Percentiles rank a stretch among this genome's conserved stretches.
phyloP scores from a whole-genome alignment of 2,329 filamentous ascomycete genomes.

The Pseudogymnoascus sp. region DNA sequence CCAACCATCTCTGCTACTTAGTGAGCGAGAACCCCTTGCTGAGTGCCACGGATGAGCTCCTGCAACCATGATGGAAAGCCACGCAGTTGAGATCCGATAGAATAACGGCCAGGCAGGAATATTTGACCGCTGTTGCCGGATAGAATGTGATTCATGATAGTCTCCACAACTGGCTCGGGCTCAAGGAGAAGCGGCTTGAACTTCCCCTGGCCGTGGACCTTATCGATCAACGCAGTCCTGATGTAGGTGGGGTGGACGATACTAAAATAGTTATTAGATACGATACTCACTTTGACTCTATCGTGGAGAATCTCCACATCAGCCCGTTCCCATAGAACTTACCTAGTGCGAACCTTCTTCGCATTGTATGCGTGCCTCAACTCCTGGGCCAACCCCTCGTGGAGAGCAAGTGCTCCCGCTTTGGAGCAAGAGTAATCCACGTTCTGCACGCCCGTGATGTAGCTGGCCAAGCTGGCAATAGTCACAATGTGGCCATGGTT shows the following conservation, averaged over 20 bases:
- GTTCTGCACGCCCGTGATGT: slow-evolving; percentile 19
- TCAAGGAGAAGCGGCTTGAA: slow-evolving; percentile 12
- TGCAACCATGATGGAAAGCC: slow-evolving; percentile 6
- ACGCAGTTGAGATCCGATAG: not conserved
- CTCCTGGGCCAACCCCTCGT: slow-evolving; percentile 55
- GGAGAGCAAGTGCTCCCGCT: slow-evolving; percentile 55
- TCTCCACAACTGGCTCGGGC: slow-evolving; percentile 11
- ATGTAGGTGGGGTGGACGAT: slow-evolving; percentile 13
- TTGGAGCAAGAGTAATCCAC: slow-evolving; percentile 64
- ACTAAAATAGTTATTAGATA: not conserved
- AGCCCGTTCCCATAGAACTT: not conserved
- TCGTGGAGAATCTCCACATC: not conserved
- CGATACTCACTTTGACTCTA: no score
- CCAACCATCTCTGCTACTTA: not conserved
- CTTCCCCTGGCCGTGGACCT: not conserved
- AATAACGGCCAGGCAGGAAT: slow-evolving; percentile 10
- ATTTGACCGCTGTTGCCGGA: slow-evolving; percentile 12
- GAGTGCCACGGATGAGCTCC: not conserved
- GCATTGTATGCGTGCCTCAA: slow-evolving; percentile 53
- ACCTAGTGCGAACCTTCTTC: slow-evolving; percentile 41
- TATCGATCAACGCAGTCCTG: slow-evolving; percentile 11
- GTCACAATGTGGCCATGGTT: slow-evolving; percentile 69
- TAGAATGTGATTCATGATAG: slow-evolving; percentile 10
- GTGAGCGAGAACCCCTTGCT: not conserved
- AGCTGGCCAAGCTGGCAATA: slow-evolving; percentile 42